Base-by-base conservation (phyloP, 441 rosid species). In the Arabidopsis hybrid region DNA sequence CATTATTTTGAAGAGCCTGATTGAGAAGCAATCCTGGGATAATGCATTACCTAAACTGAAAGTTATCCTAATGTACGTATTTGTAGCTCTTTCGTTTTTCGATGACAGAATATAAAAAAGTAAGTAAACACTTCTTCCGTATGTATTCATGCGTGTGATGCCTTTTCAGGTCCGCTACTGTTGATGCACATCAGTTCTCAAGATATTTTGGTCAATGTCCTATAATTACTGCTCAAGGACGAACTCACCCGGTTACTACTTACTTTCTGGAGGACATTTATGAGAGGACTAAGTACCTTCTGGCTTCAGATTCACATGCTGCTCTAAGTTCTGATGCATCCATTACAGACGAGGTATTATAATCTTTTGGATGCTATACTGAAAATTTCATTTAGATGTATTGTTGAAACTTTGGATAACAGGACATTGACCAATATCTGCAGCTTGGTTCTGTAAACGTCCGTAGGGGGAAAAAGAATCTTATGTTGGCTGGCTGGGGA, bases 401-500 rank as follows among this genome's bases (percentile, higher is more conserved):
- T 58, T 7, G 31, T 35, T 40, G 61, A 60, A 56, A 35, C 51
- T 68, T 60, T 46, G 49, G 62, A 26, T 26, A 26, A 26, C 29
- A 26, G 29, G 29, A 26, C 29, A 26, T 26, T 26, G 29, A 26
- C 29, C 68, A 60, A 60, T 67, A 14, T 67, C 63, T 86, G 81
- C 89, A 88, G 93, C 86, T 83, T 64, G 90, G 93, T 79, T 72
- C 87, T 60, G 91, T 92, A 67, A 85, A 86, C 71, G 87, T 92
- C 80, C 88, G 77, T 60, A 86, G 99, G 78, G 96, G 97, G 61
- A 87, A 90, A 83, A 92, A 95, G 86, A 90, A 95, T 87, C 97
- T 95, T 75, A 92, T 94, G 69, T 68, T 94, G 73, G 91, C 99
- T 69, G 91, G 80, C 57, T 92, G 99, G 99, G 97, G 97, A 14